Conservation (phyloP, 192 early-diverging fungal species). For the Backusella luteola region DNA sequence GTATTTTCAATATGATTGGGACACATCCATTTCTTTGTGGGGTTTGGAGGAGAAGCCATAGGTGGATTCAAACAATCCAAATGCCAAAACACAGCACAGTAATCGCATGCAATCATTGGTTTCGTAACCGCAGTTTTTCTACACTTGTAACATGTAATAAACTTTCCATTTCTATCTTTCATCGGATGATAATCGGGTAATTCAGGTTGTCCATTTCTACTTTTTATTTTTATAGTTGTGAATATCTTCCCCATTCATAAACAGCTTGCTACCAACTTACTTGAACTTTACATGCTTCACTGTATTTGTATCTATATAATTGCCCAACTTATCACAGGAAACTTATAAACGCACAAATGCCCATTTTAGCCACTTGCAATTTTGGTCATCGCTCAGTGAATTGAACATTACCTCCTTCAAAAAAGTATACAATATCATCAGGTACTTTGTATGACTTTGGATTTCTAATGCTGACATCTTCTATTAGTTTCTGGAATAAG, state of each 20-base stretch:
- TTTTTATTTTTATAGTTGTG: background rate
- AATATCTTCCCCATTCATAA: background rate
- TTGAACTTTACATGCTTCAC: constrained; percentile 31
- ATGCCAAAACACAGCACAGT: constrained; percentile 53
- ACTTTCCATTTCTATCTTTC: constrained; percentile 35
- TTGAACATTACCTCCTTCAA: constrained; percentile 37
- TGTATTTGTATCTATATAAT: constrained; percentile 38
- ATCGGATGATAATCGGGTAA: constrained; percentile 33
- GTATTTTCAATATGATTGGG: constrained; percentile 48
- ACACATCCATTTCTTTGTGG: constrained; percentile 52
- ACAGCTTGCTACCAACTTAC: background rate
- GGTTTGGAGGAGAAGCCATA: constrained; percentile 44
- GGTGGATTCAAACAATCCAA: constrained; percentile 53
- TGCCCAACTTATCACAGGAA: constrained; percentile 38
- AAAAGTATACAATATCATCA: constrained; percentile 32
- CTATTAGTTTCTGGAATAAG: constrained; percentile 38
- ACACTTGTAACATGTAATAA: constrained; percentile 44
- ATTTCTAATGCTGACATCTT: constrained; percentile 41
- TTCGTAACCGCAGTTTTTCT: constrained; percentile 34
- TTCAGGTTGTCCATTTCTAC: constrained; percentile 28
- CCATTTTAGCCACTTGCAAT: background rate
- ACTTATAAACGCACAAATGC: constrained; percentile 23
- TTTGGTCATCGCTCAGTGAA: background rate
- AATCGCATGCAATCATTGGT: constrained; percentile 50
- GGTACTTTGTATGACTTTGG: constrained; percentile 42